phyloP scores from a whole-genome alignment of 164 flowering plant species.

The Tetracentron sinense region DNA sequence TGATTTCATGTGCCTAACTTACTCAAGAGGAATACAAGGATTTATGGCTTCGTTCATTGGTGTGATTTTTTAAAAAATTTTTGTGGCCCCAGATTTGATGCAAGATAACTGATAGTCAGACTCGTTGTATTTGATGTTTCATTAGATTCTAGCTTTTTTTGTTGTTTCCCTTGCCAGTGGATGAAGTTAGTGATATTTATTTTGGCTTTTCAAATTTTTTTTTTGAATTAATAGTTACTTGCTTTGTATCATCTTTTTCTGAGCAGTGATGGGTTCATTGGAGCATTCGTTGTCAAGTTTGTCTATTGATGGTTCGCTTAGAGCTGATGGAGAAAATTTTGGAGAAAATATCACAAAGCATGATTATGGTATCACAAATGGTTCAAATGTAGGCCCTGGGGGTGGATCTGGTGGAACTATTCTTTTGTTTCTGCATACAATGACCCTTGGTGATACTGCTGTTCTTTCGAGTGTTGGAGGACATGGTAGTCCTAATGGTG shows the following conservation, averaged over 20 bases:
- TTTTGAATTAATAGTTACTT: conserved; percentile 1
- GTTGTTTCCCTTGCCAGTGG: background rate
- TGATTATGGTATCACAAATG: conserved; percentile 11
- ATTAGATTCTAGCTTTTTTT: background rate
- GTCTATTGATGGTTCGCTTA: conserved; percentile 62
- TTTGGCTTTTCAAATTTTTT: background rate
- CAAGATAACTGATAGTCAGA: background rate
- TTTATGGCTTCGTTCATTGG: background rate
- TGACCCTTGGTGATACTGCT: conserved; percentile 50
- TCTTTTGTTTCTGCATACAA: conserved; percentile 62
- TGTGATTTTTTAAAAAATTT: background rate
- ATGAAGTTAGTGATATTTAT: background rate
- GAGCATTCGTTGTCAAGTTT: conserved; percentile 73
- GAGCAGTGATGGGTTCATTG: conserved; percentile 89
- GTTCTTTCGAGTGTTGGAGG: conserved; percentile 77
- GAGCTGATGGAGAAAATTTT: conserved; percentile 82
- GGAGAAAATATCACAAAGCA: conserved; percentile 27
- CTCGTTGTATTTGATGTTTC: background rate
- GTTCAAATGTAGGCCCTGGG: conserved; percentile 51
- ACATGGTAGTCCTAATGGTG: conserved; percentile 61
- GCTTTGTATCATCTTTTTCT: conserved; percentile 1
- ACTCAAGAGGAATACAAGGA: background rate
- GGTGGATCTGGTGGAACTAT: conserved; percentile 98
- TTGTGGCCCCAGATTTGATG: background rate
- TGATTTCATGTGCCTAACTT: background rate